These are phyloP conservation scores for Globisporangium okanoganense DNA, from an alignment of 352 stramenopile species.

Conservation along the genomic window DNA sequence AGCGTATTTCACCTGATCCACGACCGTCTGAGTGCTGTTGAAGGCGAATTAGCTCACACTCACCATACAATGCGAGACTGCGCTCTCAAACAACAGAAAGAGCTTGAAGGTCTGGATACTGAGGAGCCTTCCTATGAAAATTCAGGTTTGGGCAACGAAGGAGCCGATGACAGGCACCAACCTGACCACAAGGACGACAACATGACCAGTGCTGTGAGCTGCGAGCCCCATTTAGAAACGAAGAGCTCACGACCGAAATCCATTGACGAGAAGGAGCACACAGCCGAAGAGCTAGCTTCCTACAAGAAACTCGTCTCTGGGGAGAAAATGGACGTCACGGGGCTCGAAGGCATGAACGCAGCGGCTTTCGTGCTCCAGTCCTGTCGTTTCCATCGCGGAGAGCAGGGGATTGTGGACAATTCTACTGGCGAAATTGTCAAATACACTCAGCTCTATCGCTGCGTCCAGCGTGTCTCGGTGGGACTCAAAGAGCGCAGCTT, in stretches of 20 bases:
- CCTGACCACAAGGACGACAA: background rate
- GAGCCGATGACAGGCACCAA: background rate
- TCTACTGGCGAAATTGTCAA: background rate
- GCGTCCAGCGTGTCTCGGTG: background rate
- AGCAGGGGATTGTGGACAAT: conserved; percentile 8
- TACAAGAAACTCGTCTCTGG: conserved; percentile 4
- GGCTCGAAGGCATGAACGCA: conserved; percentile 8
- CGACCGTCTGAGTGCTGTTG: conserved; percentile 1
- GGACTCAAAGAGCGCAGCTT: conserved; percentile 2
- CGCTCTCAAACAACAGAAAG: background rate
- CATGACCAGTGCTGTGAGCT: background rate
- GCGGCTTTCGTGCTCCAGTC: conserved; percentile 12
- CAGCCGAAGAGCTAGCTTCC: background rate
- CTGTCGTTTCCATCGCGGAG: conserved; percentile 6
- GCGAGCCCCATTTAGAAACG: background rate
- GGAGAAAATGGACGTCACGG: conserved; percentile 6
- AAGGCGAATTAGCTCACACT: conserved; percentile 1
- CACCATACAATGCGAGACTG: background rate
- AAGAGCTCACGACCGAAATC: background rate
- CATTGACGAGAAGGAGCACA: background rate
- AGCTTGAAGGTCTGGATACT: background rate
- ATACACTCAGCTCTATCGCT: conserved; percentile 1
- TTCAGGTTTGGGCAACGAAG: background rate
- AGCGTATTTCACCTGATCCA: conserved; percentile 2
- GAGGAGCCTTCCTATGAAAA: background rate